Percentiles rank a stretch among this genome's conserved stretches.
These are phyloP conservation scores for Hydrangea macrophylla DNA, from an alignment of 148 eudicot species.

Conservation along the genomic window DNA sequence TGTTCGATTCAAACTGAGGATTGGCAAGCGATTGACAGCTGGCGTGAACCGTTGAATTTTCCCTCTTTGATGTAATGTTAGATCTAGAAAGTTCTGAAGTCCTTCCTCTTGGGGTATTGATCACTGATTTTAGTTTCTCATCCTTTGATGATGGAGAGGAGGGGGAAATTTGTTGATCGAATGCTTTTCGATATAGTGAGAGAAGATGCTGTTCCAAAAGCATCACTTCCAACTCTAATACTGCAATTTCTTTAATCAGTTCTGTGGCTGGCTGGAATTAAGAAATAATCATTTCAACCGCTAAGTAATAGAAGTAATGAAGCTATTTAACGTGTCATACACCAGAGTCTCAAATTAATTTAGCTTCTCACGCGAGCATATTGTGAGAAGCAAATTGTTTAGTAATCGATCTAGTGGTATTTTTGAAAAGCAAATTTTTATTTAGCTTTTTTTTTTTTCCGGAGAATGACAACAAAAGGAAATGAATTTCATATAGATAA, in stretches of 20 bases:
- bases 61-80: slow-evolving; percentile 30
- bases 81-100: slow-evolving; percentile 46
- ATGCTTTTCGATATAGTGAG: slow-evolving; percentile 82
- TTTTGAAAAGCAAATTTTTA: not conserved
- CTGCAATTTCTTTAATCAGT: slow-evolving; percentile 85
- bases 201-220: slow-evolving; percentile 93
- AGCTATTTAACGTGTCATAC: not conserved
- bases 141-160: slow-evolving; percentile 53
- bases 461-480: slow-evolving; percentile 2
- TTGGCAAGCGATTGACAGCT: slow-evolving; percentile 27
- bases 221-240: slow-evolving; percentile 81
- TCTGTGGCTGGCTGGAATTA: slow-evolving; percentile 86
- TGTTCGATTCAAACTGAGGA: slow-evolving; percentile 27
- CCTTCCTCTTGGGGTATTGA: slow-evolving; percentile 50
- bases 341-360: not conserved
- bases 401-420: not conserved
- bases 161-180: slow-evolving; percentile 71
- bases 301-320: not conserved
- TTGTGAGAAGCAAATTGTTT: not conserved
- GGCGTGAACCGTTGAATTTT: slow-evolving; percentile 23
- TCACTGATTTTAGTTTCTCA: slow-evolving; percentile 39
- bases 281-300: slow-evolving; percentile 5
- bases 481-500: too few relatives aligned
- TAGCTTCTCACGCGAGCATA: not conserved
- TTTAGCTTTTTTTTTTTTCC: too few relatives aligned